Conservation (phyloP, 2,329 filamentous ascomycete genomes). For the Penicillium griseofulvum region DNA sequence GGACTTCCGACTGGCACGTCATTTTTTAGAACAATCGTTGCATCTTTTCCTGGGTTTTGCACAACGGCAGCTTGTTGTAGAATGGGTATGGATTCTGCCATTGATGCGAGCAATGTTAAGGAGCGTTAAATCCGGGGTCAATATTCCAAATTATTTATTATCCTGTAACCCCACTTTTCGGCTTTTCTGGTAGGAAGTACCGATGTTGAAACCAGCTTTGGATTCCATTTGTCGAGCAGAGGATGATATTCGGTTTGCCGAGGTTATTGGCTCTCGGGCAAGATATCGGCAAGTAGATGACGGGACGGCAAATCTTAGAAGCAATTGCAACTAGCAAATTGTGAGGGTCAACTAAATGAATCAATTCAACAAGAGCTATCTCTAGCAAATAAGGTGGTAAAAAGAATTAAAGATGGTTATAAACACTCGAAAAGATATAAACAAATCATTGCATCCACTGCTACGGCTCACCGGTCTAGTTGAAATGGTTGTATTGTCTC, state of each 20-base stretch:
- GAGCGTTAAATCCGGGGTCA: not conserved
- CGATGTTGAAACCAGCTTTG: not conserved
- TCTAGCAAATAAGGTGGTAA: too few species aligned
- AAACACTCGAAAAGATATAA: too few species aligned
- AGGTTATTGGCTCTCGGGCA: slow-evolving; percentile 4
- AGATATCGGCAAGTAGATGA: slow-evolving; percentile 2
- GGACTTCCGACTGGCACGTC: slow-evolving; percentile 17
- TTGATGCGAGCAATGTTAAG: not conserved
- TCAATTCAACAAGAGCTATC: too few species aligned
- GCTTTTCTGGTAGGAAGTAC: not conserved
- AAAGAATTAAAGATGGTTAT: too few species aligned
- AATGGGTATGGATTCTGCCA: slow-evolving; percentile 1
- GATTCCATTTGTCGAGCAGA: not conserved
- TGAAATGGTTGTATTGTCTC: too few species aligned
- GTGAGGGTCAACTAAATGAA: too few species aligned
- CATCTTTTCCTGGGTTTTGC: slow-evolving; percentile 14
- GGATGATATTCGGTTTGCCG: slow-evolving; percentile 1
- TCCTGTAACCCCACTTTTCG: not conserved
- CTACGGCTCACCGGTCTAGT: too few species aligned
- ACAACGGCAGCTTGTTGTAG: slow-evolving; percentile 19
- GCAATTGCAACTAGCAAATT: too few species aligned
- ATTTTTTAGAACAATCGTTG: slow-evolving; percentile 11
- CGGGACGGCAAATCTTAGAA: too few species aligned
- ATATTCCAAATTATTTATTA: not conserved
- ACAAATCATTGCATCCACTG: too few species aligned